Percentiles rank a stretch among this genome's conserved stretches.
These are phyloP conservation scores for Erodium maritimum DNA, from an alignment of 345 rosid species.

Conservation along the genomic window DNA sequence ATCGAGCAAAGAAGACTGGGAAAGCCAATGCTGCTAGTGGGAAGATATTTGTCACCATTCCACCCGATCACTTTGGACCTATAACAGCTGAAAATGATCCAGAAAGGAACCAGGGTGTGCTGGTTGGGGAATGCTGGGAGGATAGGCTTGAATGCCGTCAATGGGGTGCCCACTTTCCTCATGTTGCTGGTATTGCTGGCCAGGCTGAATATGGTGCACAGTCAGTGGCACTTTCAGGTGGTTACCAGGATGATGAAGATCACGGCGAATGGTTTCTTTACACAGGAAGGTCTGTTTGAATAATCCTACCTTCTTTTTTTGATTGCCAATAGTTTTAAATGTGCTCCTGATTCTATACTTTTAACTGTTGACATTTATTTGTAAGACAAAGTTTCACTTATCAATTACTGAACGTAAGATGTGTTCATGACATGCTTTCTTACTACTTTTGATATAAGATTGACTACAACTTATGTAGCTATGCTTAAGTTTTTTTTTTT, in stretches of 20 bases:
- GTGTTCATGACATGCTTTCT: no score
- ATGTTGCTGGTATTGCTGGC: slow-evolving; percentile 54
- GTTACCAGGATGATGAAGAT: slow-evolving; percentile 66
- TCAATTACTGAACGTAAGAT: neutral
- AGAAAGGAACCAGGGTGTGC: slow-evolving; percentile 44
- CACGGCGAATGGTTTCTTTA: slow-evolving; percentile 82
- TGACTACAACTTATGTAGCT: neutral
- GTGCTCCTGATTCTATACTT: no score
- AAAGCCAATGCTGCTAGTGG: slow-evolving; percentile 81
- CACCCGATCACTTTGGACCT: slow-evolving; percentile 64
- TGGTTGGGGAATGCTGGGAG: slow-evolving; percentile 59
- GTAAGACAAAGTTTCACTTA: no score
- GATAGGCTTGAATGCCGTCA: slow-evolving; percentile 50
- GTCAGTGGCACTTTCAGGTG: slow-evolving; percentile 62
- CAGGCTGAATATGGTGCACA: slow-evolving; percentile 50
- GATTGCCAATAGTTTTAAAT: neutral
- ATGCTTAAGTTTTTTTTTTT: neutral
- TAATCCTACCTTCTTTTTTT: neutral
- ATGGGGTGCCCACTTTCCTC: slow-evolving; percentile 64
- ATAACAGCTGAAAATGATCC: slow-evolving; percentile 58
- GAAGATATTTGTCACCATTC: slow-evolving; percentile 44
- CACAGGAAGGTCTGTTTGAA: slow-evolving; percentile 47
- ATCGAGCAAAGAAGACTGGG: slow-evolving; percentile 50
- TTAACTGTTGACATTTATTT: neutral
- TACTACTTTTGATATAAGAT: no score